phyloP scores from a whole-genome alignment of 1,139 yeast genomes.

The Protomyces inundatus region DNA sequence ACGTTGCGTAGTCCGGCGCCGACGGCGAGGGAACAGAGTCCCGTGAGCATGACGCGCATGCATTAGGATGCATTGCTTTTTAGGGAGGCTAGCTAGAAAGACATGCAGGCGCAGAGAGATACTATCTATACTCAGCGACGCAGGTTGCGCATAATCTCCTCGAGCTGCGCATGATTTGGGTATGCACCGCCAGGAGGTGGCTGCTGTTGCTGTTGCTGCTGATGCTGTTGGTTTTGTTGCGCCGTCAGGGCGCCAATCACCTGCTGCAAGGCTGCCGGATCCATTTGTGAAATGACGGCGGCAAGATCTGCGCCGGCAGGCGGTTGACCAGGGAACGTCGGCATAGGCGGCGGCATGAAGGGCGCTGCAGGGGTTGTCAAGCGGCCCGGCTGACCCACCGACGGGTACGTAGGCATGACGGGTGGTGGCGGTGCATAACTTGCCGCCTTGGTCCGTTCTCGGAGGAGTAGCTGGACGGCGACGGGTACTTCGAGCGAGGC shows the following conservation, averaged over 20 bases:
- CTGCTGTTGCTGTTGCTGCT: slow-evolving; percentile 5
- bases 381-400: not conserved
- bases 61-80: too few species aligned
- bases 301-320: slow-evolving; percentile 33
- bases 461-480: slow-evolving; percentile 50
- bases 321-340: slow-evolving; percentile 11
- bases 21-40: slow-evolving; percentile 14
- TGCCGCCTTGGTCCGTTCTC: slow-evolving; percentile 34
- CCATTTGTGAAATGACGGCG: slow-evolving; percentile 35
- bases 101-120: too few species aligned
- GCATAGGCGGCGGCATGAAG: slow-evolving; percentile 27
- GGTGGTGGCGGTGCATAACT: slow-evolving; percentile 18
- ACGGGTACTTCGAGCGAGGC: slow-evolving; percentile 59
- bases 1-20: slow-evolving; percentile 12
- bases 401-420: not conserved
- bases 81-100: too few species aligned
- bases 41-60: not conserved
- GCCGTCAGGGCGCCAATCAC: slow-evolving; percentile 37
- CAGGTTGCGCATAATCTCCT: not conserved
- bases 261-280: slow-evolving; percentile 38
- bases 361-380: not conserved
- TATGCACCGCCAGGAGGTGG: slow-evolving; percentile 1
- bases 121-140: not conserved
- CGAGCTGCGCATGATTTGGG: not conserved
- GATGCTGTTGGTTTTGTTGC: slow-evolving; percentile 35